These are phyloP conservation scores for Ceratocystis lukuohia DNA, from an alignment of 2,329 filamentous ascomycete species.

Conservation along the genomic window DNA sequence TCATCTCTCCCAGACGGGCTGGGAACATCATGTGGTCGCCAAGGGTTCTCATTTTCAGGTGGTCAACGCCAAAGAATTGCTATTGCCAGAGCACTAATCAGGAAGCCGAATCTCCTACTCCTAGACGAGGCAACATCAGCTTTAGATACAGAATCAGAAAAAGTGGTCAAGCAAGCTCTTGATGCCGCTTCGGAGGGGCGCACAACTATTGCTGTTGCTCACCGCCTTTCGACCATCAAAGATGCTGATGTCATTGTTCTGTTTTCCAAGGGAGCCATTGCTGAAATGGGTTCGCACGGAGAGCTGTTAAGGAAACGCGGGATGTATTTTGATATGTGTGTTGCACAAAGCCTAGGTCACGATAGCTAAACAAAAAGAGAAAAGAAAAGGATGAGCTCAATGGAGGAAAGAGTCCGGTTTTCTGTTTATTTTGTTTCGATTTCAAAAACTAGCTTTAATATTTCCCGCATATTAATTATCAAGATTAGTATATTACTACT, in stretches of 20 bases:
- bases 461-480: neutral
- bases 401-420: too few species aligned
- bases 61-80: conserved; percentile 61
- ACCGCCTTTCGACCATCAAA: conserved; percentile 42
- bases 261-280: conserved; percentile 42
- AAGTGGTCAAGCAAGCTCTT: conserved; percentile 49
- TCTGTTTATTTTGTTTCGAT: too few species aligned
- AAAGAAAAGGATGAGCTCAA: too few species aligned
- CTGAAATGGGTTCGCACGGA: conserved; percentile 48
- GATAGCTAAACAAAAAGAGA: conserved; percentile 19
- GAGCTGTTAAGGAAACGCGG: conserved; percentile 40
- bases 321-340: conserved; percentile 41
- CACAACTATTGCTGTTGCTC: conserved; percentile 52
- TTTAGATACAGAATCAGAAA: conserved; percentile 53
- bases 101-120: conserved; percentile 51
- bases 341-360: conserved; percentile 31
- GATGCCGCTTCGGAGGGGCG: conserved; percentile 31
- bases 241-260: conserved; percentile 51
- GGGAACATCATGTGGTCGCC: conserved; percentile 49
- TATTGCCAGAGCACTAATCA: conserved; percentile 58
- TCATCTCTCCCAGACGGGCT: conserved; percentile 45
- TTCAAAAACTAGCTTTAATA: neutral
- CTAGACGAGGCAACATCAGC: conserved; percentile 58
- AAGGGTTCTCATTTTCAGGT: conserved; percentile 55
- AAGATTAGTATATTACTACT: neutral